Evolutionary conservation across 2,329 filamentous ascomycete species (phyloP), one percentile per base, ranked within the genome.

Genomic region (Lachnellula occidentalis): DNA sequence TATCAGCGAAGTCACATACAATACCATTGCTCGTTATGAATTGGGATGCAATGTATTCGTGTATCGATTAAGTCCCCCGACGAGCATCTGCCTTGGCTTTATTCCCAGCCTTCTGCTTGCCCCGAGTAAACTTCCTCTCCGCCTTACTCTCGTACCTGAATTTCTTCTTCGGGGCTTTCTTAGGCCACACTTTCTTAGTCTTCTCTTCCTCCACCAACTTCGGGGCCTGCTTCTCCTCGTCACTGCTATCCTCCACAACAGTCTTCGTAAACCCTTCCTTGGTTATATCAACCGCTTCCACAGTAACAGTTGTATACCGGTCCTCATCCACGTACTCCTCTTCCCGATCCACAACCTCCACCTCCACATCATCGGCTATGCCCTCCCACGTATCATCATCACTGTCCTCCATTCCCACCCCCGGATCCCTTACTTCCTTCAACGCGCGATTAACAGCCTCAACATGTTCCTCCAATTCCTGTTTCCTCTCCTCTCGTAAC

Each of bases 271-370:
- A 73, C 0, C 89, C 89, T 53, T 91, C 83, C 61, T 83, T 82
- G 12, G 87, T 86, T 15, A 95, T 81, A 59, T 86, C 87, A 62
- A 99, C 90, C 11, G 88, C 87, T 70, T 96, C 92, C 1, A 99
- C 85, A 0, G 90, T 96, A 24, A 99, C 94, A 1, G 90, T 96
- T 0, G 94, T 97, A 70, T 90, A 96, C 68, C 88, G 88, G 71
- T 96, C 92, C 70, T 97, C 94, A 70, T 99, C 94, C 61, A 96
- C 82, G 73, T 96, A 99, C 71, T 97, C 91, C 62, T 92, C 91
- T 69, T 96, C 88, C 63, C 90, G 85, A 68, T 95, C 85, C 45
- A 74, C 73, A 21, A 83, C 78, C 39, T 78, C 70, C 43, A 61
- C 65, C 34, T 70, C 72, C 17, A 73, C 48, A 55, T 69, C 61